Conservation (phyloP, 805 yeast species). For the Candida golubevii region DNA sequence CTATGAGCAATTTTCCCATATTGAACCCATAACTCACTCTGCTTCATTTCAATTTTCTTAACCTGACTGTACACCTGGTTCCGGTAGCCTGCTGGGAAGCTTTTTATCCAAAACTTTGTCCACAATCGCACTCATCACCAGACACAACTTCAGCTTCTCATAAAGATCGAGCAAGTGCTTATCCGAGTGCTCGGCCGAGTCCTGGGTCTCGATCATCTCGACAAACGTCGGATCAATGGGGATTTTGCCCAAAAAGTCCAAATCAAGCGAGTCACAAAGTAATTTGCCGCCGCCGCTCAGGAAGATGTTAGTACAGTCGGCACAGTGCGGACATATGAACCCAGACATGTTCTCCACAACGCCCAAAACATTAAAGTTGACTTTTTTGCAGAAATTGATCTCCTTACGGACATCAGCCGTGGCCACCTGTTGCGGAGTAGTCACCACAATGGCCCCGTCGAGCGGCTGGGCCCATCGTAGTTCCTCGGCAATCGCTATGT, state of each 20-base stretch:
- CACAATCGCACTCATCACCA: constrained; percentile 33
- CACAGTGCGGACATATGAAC: constrained; percentile 89
- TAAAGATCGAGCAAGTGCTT: constrained; percentile 31
- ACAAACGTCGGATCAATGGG: constrained; percentile 94
- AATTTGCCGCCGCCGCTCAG: constrained; percentile 87
- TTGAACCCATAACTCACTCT: too few species aligned
- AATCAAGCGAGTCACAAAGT: constrained; percentile 56
- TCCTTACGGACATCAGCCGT: constrained; percentile 94
- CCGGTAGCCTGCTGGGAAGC: constrained; percentile 20
- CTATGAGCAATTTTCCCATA: too few species aligned
- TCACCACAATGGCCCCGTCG: constrained; percentile 92
- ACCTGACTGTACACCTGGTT: background rate
- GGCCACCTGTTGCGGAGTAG: constrained; percentile 93
- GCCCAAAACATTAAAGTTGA: constrained; percentile 74
- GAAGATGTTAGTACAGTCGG: constrained; percentile 88
- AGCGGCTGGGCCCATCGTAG: constrained; percentile 59
- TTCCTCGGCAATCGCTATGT: constrained; percentile 93
- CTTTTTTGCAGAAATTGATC: constrained; percentile 86
- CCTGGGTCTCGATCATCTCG: constrained; percentile 73
- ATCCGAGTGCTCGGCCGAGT: constrained; percentile 20
- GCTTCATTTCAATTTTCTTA: too few species aligned
- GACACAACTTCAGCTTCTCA: constrained; percentile 32
- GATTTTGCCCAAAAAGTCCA: constrained; percentile 76
- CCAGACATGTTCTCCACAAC: constrained; percentile 97
- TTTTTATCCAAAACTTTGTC: constrained; percentile 31